These are phyloP conservation scores for Mrakia blollopis DNA, from an alignment of 768 basidiomycete genomes.

Conservation along the genomic window DNA sequence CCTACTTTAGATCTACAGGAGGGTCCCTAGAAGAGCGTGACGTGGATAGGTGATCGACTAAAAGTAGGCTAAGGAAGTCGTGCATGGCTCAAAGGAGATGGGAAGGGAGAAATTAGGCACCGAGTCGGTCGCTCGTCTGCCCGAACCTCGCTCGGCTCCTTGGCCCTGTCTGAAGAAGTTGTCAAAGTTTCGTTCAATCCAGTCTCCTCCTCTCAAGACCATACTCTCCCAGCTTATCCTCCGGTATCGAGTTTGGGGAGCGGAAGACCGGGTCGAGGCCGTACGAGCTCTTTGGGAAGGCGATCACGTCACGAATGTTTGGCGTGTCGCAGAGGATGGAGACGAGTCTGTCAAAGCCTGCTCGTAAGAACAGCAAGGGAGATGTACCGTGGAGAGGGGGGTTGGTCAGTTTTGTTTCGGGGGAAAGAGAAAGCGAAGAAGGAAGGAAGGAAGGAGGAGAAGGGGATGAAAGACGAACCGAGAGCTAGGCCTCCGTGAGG, in stretches of 20 bases:
- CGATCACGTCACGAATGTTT: conserved; percentile 92
- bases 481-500: conserved; percentile 94
- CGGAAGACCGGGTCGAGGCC: conserved; percentile 84
- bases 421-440: not conserved
- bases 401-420: not conserved
- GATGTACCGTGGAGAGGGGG: not conserved
- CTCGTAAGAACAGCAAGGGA: too few relatives aligned
- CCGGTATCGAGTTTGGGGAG: conserved; percentile 59
- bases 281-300: conserved; percentile 80
- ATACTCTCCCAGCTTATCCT: conserved; percentile 40
- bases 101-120: not conserved
- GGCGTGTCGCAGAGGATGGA: conserved; percentile 78
- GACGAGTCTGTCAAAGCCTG: conserved; percentile 91
- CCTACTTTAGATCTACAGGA: too few relatives aligned
- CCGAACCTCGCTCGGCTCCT: not conserved
- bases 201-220: conserved; percentile 28
- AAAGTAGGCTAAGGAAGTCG: too few relatives aligned
- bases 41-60: too few relatives aligned
- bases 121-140: not conserved
- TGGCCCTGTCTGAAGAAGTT: not conserved
- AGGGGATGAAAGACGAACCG: conserved; percentile 51
- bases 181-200: not conserved
- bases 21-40: too few relatives aligned
- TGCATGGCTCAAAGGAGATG: too few relatives aligned
- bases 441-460: not conserved